Evolutionary conservation across 192 early-diverging fungal genomes (phyloP).

Genomic region (Pilaira anomala): DNA sequence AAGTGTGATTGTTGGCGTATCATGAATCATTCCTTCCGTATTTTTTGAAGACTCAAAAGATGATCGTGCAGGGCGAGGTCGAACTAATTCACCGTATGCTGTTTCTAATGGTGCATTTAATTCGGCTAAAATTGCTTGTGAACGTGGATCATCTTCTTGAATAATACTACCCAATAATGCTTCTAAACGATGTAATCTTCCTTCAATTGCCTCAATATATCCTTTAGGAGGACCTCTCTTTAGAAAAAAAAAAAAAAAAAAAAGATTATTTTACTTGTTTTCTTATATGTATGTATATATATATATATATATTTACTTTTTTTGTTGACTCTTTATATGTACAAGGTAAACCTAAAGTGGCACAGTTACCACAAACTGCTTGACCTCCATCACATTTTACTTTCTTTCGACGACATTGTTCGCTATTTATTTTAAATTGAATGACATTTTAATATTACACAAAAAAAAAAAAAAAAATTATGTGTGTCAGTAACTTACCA

Average conservation of each 20-base stretch:
- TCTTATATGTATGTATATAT: no score
- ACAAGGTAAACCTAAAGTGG: constrained; percentile 56
- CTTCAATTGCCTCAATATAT: constrained; percentile 82
- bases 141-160: constrained; percentile 46
- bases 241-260: neutral
- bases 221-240: constrained; percentile 84
- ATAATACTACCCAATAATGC: constrained; percentile 58
- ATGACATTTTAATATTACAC: neutral
- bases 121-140: constrained; percentile 37
- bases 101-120: constrained; percentile 39
- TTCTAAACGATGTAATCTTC: constrained; percentile 68
- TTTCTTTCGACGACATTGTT: constrained; percentile 77
- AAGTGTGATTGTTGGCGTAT: neutral
- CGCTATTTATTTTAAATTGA: constrained; percentile 37
- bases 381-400: constrained; percentile 75
- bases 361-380: constrained; percentile 70
- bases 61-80: constrained; percentile 14
- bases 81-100: constrained; percentile 31
- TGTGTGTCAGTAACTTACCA: constrained; percentile 21
- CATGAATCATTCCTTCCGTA: neutral
- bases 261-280: no score
- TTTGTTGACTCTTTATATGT: constrained; percentile 54
- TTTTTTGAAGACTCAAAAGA: neutral
- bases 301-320: constrained; percentile 22
- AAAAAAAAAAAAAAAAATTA: constrained; percentile 11